These are phyloP conservation scores for Ceratobasidium theobromae DNA, from an alignment of 1,284 basidiomycete genomes.

Conservation along the genomic window DNA sequence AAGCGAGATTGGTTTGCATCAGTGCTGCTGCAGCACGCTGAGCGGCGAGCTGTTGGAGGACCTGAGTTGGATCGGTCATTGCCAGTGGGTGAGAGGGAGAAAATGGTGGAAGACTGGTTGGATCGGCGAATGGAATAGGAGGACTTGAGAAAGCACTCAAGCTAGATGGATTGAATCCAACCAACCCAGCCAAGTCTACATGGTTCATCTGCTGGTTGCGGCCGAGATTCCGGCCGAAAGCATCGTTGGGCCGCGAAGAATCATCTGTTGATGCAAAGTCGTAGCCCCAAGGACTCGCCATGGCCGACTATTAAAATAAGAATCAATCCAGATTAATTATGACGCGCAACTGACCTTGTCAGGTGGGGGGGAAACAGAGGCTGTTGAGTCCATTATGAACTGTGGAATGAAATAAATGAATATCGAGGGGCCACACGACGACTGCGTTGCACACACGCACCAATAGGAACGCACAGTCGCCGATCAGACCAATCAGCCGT, in stretches of 20 bases:
- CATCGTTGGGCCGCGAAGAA: background rate
- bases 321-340: background rate
- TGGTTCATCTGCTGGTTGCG: background rate
- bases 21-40: conserved; percentile 16
- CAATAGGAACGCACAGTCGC: background rate
- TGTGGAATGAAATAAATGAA: conserved; percentile 5
- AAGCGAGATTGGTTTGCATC: conserved; percentile 13
- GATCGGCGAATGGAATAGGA: conserved; percentile 2
- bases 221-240: background rate
- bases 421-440: background rate
- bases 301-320: background rate
- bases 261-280: background rate
- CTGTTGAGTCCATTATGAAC: conserved; percentile 11
- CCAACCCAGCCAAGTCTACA: background rate
- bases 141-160: conserved; percentile 9
- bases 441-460: conserved; percentile 16
- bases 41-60: conserved; percentile 5
- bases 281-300: background rate
- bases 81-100: conserved; percentile 8
- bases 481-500: background rate
- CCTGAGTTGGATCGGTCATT: conserved; percentile 17
- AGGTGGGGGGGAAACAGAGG: conserved; percentile 5
- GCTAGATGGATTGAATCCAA: background rate
- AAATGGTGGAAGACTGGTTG: background rate
- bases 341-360: conserved; percentile 1